Base-by-base conservation (phyloP, 305 asterid species). In the Solanum chacoense region DNA sequence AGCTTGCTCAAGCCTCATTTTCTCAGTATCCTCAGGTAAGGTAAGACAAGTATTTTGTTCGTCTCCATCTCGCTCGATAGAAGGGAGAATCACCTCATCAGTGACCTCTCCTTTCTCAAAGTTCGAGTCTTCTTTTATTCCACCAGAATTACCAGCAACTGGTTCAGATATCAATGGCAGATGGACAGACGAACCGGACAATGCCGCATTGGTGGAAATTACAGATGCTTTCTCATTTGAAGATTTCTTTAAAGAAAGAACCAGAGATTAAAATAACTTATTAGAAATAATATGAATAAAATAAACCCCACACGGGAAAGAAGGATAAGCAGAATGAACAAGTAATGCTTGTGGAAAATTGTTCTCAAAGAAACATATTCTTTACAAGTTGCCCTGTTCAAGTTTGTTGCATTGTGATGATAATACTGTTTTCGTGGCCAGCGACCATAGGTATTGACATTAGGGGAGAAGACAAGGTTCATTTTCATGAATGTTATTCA, bases 1-100 rank as follows among this genome's bases (percentile, higher is more conserved):
- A 88, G 95, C 97, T 93, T 89, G 91, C 45, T 92, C 95, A 88
- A 91, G 94, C 90, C 71, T 90, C 91, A 83, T 83, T 80, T 75
- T 89, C 83, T 92, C 92, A 35, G 89, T 31, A 26, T 87, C 93
- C 83, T 89, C 87, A 1, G 89, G 67, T 67, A 34, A 76, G 85
- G 86, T 89, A 88, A 88, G 65, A 67, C 88, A 55, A 71, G 91
- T 40, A 11, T 87, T 85, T 78, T 87, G 79, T 38, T 74, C 77
- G 37, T 84, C 89, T 75, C 35, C 90, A 83, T 89, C 92, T 87
- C 85, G 92, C 87, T 89, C 87, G 28, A 87, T 42, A 8, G 90
- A 89, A 87, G 92, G 87, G 65, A 89, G 81, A 45, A 87, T 37
- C 87, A 87, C 89, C 87, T 88, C 90, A 88, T 72, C 86, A 50